phyloP scores from a whole-genome alignment of 2,329 filamentous ascomycete genomes.

The Calonectria multiphialidica region DNA sequence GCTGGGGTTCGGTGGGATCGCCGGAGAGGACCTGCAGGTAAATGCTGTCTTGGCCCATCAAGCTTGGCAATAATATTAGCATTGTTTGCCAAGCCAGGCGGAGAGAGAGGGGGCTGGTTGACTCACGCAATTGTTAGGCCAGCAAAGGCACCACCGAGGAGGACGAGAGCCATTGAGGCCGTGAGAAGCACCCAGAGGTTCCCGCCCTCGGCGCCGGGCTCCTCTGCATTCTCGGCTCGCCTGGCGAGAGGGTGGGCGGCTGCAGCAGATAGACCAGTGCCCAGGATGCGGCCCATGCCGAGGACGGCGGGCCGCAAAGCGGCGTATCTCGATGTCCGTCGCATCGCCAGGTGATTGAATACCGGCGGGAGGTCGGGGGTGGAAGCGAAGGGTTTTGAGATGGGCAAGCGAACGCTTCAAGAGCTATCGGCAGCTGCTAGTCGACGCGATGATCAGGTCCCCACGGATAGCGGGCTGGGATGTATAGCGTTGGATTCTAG shows the following conservation, averaged over 20 bases:
- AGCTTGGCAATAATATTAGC: conserved; percentile 47
- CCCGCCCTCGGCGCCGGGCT: conserved; percentile 66
- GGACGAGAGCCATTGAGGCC: conserved; percentile 83
- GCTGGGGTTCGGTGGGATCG: conserved; percentile 87
- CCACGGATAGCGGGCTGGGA: background rate
- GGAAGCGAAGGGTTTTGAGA: conserved; percentile 10
- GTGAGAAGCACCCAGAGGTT: conserved; percentile 85
- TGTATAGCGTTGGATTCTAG: background rate
- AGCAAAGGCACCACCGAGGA: conserved; percentile 93
- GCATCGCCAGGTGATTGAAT: conserved; percentile 37
- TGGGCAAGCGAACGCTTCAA: background rate
- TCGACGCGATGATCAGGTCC: background rate
- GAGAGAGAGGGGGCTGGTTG: conserved; percentile 5
- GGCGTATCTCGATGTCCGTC: conserved; percentile 50
- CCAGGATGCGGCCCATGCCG: conserved; percentile 64
- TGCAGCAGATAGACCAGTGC: conserved; percentile 61
- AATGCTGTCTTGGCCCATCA: conserved; percentile 88
- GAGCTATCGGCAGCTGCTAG: background rate
- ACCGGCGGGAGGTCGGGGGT: background rate
- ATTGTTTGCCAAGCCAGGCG: conserved; percentile 26
- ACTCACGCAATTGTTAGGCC: conserved; percentile 89
- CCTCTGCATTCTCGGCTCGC: conserved; percentile 56
- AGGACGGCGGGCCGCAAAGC: conserved; percentile 62
- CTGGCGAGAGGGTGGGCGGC: conserved; percentile 59
- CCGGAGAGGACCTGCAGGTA: conserved; percentile 95